These are phyloP conservation scores for Solanum gandarillasii DNA, from an alignment of 257 asterid species.

Conservation along the genomic window DNA sequence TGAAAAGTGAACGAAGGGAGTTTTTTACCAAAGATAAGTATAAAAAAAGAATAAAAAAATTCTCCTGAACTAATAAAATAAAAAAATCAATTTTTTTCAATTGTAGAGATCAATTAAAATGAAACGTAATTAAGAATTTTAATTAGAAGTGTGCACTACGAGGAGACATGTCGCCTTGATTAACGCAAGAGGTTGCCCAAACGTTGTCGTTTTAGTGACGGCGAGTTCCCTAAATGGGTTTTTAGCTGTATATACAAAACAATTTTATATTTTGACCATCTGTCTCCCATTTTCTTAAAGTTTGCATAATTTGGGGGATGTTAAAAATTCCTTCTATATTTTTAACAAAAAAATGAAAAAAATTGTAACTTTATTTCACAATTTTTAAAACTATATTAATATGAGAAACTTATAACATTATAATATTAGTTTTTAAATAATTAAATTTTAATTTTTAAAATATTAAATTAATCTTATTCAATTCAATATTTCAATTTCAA, in stretches of 20 bases:
- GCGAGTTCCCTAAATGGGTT: too few relatives aligned
- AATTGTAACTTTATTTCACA: too few relatives aligned
- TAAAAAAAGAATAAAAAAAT: too few relatives aligned
- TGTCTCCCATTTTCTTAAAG: neutral
- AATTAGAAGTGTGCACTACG: neutral
- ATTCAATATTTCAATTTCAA: neutral
- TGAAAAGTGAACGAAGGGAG: too few relatives aligned
- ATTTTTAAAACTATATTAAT: too few relatives aligned
- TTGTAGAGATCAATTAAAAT: too few relatives aligned
- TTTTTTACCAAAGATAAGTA: too few relatives aligned
- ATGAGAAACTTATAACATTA: too few relatives aligned
- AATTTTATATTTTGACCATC: slow-evolving; percentile 1
- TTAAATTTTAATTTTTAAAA: neutral
- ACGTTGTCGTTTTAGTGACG: slow-evolving; percentile 4
- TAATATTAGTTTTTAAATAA: neutral
- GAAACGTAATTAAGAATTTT: neutral
- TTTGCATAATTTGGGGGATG: neutral
- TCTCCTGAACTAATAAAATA: too few relatives aligned
- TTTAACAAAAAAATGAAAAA: too few relatives aligned
- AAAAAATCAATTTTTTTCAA: too few relatives aligned
- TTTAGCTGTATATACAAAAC: neutral
- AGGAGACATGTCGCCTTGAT: slow-evolving; percentile 22
- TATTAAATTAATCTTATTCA: neutral
- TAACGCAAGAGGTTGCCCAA: slow-evolving; percentile 4
- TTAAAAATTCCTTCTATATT: neutral